These are phyloP conservation scores for Simmondsia chinensis DNA, from an alignment of 148 eudicot species.

Conservation along the genomic window DNA sequence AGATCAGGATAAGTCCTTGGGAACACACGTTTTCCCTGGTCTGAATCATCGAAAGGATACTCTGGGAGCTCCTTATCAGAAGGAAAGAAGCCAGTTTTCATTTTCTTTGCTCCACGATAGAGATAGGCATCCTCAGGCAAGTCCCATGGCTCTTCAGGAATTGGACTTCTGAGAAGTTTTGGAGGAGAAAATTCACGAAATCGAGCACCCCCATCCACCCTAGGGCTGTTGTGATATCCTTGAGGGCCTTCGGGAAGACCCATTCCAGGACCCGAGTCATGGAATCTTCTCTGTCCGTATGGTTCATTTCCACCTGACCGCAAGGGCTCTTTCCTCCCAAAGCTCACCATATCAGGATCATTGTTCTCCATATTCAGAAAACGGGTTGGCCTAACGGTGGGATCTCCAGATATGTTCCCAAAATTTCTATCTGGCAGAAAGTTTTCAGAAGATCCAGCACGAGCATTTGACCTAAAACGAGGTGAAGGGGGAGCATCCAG, in stretches of 20 bases:
- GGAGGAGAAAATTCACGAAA: conserved; percentile 44
- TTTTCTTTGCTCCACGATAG: conserved; percentile 49
- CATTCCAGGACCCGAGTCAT: conserved; percentile 27
- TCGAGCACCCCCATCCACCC: conserved; percentile 17
- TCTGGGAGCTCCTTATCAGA: conserved; percentile 73
- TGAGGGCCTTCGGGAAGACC: conserved; percentile 21
- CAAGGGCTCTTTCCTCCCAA: conserved; percentile 20
- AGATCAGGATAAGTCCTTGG: conserved; percentile 25
- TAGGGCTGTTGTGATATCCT: conserved; percentile 28
- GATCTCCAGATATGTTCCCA: conserved; percentile 25
- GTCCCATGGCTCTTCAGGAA: conserved; percentile 63
- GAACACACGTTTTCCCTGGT: conserved; percentile 28
- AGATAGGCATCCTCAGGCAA: conserved; percentile 47
- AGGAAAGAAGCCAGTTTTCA: conserved; percentile 34
- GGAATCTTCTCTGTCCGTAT: conserved; percentile 41
- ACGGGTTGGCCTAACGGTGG: conserved; percentile 25
- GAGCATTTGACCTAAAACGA: conserved; percentile 25
- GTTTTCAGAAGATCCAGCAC: conserved; percentile 35
- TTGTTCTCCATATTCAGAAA: conserved; percentile 27
- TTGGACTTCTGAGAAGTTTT: conserved; percentile 23
- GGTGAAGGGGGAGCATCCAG: conserved; percentile 43
- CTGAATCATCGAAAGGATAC: conserved; percentile 44
- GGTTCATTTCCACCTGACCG: conserved; percentile 20
- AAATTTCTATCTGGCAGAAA: conserved; percentile 28
- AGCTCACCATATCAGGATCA: conserved; percentile 27